Percentiles rank a stretch among this genome's conserved stretches.
Conservation (phyloP, 2,329 filamentous ascomycete species). For the Ciborinia camelliae region DNA sequence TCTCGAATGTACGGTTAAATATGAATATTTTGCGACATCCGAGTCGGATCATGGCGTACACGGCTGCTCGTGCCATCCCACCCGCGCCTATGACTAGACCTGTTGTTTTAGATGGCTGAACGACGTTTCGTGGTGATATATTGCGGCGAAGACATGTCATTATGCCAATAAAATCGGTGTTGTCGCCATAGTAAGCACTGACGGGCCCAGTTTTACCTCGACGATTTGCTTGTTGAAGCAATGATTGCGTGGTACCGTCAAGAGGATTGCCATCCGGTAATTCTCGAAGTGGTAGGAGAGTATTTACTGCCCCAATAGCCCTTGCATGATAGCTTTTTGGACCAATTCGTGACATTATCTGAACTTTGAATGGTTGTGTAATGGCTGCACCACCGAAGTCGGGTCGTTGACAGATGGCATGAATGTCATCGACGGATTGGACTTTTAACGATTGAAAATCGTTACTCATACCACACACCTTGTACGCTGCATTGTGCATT, state of each 20-base stretch:
- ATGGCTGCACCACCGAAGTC: constrained; percentile 71
- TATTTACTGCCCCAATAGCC: constrained; percentile 75
- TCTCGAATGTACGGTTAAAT: constrained; percentile 63
- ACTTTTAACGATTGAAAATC: constrained; percentile 63
- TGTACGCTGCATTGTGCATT: constrained; percentile 72
- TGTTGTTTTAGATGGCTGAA: constrained; percentile 46
- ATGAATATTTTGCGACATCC: constrained; percentile 74
- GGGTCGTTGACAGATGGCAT: constrained; percentile 59
- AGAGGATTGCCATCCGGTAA: constrained; percentile 41
- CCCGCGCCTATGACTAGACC: constrained; percentile 63
- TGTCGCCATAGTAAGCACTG: constrained; percentile 70
- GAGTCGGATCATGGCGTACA: constrained; percentile 75
- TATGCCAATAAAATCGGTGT: constrained; percentile 80
- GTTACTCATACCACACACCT: constrained; percentile 65
- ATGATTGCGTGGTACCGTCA: constrained; percentile 45
- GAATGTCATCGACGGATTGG: constrained; percentile 58
- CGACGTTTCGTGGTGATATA: constrained; percentile 67
- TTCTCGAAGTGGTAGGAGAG: constrained; percentile 64
- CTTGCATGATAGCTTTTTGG: constrained; percentile 68
- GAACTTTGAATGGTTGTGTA: constrained; percentile 70
- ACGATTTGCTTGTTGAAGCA: constrained; percentile 43
- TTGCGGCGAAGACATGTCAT: constrained; percentile 68
- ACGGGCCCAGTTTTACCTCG: constrained; percentile 64
- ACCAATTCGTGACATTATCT: constrained; percentile 62
- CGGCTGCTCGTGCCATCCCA: constrained; percentile 74